Evolutionary conservation across 805 yeast genomes (phyloP), one percentile per base, ranked within the genome.

Genomic region (Saturnispora mendoncae): DNA sequence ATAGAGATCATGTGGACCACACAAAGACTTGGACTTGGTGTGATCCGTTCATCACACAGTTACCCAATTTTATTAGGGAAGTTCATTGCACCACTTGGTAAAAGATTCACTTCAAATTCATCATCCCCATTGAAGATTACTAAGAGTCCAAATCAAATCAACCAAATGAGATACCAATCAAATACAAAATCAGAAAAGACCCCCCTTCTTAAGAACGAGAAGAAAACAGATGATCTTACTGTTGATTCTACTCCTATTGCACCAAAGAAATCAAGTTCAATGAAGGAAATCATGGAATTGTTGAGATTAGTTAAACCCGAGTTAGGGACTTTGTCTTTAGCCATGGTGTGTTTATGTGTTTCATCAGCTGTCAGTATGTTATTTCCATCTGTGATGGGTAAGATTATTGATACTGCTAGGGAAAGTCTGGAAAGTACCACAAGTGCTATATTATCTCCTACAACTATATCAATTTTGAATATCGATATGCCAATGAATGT

Each of bases 331-430:
- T 66, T 82, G 52, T 49, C 68, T 1, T 58, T 71, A 17, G 96
- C 96, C 0, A 62, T 88, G 30, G 49, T 69, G 0, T 71, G 84
- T 43, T 67, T 90, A 25, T 61, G 78, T 5, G 54, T 80, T 4
- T 77, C 95, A 0, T 83, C 95, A 2, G 74, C 86, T 1, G 81
- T 85, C 4, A 72, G 87, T 21, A 81, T 90, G 84, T 62, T 80
- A 10, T 67, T 90, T 33, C 97, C 97, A 6, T 65, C 80, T 34
- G 69, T 85, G 19, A 82, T 90, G 43, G 97, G 97, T 25, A 83
- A 83, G 53, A 78, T 88, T 37, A 71, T 90, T 17, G 97, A 88
- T 58, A 72, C 79, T 2, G 78, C 83, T 4, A 71, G 64, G 39
- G 61, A 56, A 1, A 42, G 44, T 10, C 13, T 39, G 4, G 28